Base-by-base conservation (phyloP, 2,329 filamentous ascomycete genomes). In the Hymenoscyphus albidus region DNA sequence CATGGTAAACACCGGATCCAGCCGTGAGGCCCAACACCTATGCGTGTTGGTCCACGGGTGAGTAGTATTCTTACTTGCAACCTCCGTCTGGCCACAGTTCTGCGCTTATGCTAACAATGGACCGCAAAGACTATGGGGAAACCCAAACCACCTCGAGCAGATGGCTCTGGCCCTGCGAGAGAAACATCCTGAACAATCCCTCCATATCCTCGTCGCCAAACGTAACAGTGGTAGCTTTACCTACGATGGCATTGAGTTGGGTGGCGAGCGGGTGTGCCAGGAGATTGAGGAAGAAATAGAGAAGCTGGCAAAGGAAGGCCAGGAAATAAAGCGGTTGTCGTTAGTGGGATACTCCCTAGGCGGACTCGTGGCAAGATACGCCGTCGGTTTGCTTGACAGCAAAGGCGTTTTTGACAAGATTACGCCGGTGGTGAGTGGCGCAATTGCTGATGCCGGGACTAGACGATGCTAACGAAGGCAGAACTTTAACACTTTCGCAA, bases 401-500 rank as follows among this genome's bases (percentile, higher is more conserved):
- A 91, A 90, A 72, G 92, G 93, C 9, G 82, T 92, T 64, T 87
- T 98, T 64, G 88, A 96, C 64, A 83, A 83, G 64, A 82, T 98
- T 32, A 83, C 92, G 74, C 94, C 94, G 69, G 85, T 94, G 77
- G 87, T 90, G 80, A 58, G 79, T 70, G 51, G 9, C 27, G 48
- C 40, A 42, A 12, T 51, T 44, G 27, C 38, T 22, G n/a, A 32
- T 12, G 35, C 31, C 16, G n/a, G 16, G 35, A 31, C 13, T 31
- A 18, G 2, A 12, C 35, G 35, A 42, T 32, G 59, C 67, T 51
- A 67, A 32, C 13, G 13, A 14, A 12, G 10, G 5, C 27, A 89
- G 85, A 97, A 96, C 80, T 97, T 98, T 77, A 92, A 90, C 2
- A 97, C 93, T 0, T 97, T 98, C 77, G 94, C 91, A 5, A 89